These are phyloP conservation scores for Trichoderma sp. DNA, from an alignment of 2,329 filamentous ascomycete species.

Conservation along the genomic window DNA sequence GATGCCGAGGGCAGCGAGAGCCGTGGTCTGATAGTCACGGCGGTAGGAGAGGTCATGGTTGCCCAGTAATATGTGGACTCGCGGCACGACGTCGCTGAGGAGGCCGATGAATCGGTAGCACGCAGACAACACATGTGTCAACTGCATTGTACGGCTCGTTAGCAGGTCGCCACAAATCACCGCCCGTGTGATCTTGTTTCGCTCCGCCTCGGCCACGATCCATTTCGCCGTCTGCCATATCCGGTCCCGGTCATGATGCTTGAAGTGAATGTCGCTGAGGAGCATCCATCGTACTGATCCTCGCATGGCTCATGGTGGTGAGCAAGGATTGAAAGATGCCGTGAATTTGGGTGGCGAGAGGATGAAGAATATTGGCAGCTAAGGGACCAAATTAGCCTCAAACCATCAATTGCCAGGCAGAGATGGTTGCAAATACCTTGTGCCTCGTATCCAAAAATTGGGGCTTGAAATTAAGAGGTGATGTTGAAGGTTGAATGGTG, in stretches of 20 bases:
- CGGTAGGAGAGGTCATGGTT: constrained; percentile 28
- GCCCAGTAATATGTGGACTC: constrained; percentile 25
- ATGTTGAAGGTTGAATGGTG: background rate
- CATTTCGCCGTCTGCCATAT: constrained; percentile 23
- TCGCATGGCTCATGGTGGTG: background rate
- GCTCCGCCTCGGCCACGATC: constrained; percentile 24
- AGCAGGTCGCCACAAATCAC: constrained; percentile 26
- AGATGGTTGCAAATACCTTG: background rate
- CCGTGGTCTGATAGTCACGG: constrained; percentile 27
- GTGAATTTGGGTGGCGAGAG: background rate
- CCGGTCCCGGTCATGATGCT: constrained; percentile 22
- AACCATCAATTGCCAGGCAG: background rate
- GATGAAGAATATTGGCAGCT: background rate
- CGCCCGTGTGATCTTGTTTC: constrained; percentile 18
- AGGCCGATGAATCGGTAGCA: constrained; percentile 23
- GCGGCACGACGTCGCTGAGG: constrained; percentile 22
- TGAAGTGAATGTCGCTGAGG: constrained; percentile 26
- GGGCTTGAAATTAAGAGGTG: background rate
- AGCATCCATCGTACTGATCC: constrained; percentile 23
- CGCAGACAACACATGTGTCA: constrained; percentile 22
- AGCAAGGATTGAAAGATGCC: background rate
- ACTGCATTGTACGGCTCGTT: constrained; percentile 24
- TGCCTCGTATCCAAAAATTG: background rate
- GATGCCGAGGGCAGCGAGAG: constrained; percentile 24
- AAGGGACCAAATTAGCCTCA: background rate